Percentiles rank a stretch among this genome's conserved stretches.
These are phyloP conservation scores for Coemansia sp. DNA, from an alignment of 192 early-diverging fungal species.

Conservation along the genomic window DNA sequence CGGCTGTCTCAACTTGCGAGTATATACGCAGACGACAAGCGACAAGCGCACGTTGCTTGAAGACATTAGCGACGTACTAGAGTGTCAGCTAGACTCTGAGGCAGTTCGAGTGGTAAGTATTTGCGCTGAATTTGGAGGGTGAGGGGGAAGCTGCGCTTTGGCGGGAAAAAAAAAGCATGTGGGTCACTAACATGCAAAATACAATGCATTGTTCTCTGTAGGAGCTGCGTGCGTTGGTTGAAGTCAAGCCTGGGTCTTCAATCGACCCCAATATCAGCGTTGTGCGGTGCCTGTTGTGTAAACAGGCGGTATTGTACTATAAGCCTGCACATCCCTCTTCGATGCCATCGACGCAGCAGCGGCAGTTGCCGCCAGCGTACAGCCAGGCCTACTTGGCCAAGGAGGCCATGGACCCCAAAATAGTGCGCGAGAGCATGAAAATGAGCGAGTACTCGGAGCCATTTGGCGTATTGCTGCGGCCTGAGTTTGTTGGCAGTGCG, in stretches of 20 bases:
- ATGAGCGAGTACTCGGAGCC: constrained; percentile 42
- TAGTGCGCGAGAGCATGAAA: constrained; percentile 15
- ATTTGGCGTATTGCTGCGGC: constrained; percentile 37
- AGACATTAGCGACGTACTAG: constrained; percentile 37
- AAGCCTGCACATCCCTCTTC: not conserved
- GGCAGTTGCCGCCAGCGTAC: constrained; percentile 22
- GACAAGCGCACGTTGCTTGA: constrained; percentile 30
- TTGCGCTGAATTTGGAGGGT: no score
- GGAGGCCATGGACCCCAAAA: constrained; percentile 16
- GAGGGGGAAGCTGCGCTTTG: not conserved
- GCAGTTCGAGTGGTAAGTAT: constrained; percentile 45
- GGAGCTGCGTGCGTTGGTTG: constrained; percentile 34
- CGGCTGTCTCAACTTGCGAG: constrained; percentile 43
- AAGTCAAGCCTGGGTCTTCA: constrained; percentile 47
- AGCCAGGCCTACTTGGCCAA: constrained; percentile 26
- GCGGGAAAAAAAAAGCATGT: not conserved
- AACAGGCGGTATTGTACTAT: constrained; percentile 36
- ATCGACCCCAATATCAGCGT: constrained; percentile 50
- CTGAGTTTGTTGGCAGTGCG: not conserved
- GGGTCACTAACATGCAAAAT: not conserved
- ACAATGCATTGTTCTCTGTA: constrained; percentile 8
- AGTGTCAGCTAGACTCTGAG: constrained; percentile 29
- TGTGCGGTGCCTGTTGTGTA: constrained; percentile 50
- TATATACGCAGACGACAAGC: constrained; percentile 17
- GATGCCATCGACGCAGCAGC: not conserved